A percentile compares a stretch with the other conserved stretches of the same genome.
These are phyloP conservation scores for Monosporozyma servazzii DNA, from an alignment of 805 yeast genomes.

Conservation along the genomic window DNA sequence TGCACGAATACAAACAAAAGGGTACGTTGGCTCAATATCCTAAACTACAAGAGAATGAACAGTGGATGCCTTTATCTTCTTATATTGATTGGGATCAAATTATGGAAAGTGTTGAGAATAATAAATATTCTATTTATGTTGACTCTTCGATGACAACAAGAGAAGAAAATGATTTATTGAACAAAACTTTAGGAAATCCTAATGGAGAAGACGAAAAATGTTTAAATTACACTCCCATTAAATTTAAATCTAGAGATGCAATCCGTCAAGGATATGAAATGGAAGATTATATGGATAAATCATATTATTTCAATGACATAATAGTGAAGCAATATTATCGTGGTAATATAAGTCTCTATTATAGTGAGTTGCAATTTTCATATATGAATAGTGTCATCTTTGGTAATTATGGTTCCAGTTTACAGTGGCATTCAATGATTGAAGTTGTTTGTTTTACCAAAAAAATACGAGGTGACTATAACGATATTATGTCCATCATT, in stretches of 20 bases:
- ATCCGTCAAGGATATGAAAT: slow-evolving; percentile 35
- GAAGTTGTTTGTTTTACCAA: slow-evolving; percentile 29
- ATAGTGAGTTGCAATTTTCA: slow-evolving; percentile 48
- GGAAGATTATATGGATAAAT: slow-evolving; percentile 46
- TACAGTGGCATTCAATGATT: slow-evolving; percentile 53
- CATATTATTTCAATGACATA: slow-evolving; percentile 44
- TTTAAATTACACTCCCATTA: slow-evolving; percentile 17
- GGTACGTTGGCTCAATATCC: slow-evolving; percentile 19
- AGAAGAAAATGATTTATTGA: slow-evolving; percentile 15
- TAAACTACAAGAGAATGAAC: slow-evolving; percentile 12
- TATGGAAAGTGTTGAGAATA: neutral
- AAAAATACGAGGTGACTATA: slow-evolving; percentile 1
- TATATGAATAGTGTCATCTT: slow-evolving; percentile 42
- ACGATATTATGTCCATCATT: slow-evolving; percentile 4
- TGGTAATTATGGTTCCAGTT: slow-evolving; percentile 54
- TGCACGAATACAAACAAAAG: slow-evolving; percentile 4
- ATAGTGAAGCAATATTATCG: slow-evolving; percentile 21
- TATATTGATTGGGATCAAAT: slow-evolving; percentile 11
- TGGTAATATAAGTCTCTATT: slow-evolving; percentile 20
- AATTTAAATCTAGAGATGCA: slow-evolving; percentile 26
- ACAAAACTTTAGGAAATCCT: neutral
- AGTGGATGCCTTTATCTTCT: slow-evolving; percentile 14
- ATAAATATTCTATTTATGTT: slow-evolving; percentile 9
- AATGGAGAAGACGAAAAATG: neutral
- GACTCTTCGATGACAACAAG: slow-evolving; percentile 25